Evolutionary conservation across 768 basidiomycete genomes (phyloP), one percentile per base, ranked within the genome.

Genomic region (Serendipita sp.): DNA sequence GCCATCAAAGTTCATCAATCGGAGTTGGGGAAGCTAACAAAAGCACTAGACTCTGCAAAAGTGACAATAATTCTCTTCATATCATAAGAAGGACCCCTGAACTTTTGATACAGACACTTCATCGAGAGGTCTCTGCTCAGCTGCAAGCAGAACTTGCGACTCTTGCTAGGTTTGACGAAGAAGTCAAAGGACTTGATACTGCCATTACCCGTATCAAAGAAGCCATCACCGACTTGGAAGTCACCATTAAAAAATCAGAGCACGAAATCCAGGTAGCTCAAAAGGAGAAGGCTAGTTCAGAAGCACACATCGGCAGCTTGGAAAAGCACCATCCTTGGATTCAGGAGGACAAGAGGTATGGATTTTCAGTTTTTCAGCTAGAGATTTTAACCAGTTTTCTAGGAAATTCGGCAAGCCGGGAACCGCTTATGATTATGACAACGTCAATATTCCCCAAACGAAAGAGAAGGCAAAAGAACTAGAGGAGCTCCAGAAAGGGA

Each of bases 321-420:
- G 92, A 96, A 76, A 83, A 86, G 70, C 81, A 86, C 71, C 81
- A 87, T 69, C 80, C 86, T 0, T 98, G 96, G 96, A 98, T 99
- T 67, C 72, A 72, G 3, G 85, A 93, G 67, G 94, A 99, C 72
- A 81, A 85, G 68, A 80, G 86, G 94, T 96, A 70, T 71, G 91
- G 80, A 2, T 32, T 47, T n/a, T 7, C 30, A 7, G 41, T 45
- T 35, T 3, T 34, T 63, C 10, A 7, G 38, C 63, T 24, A 18
- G 1, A 63, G 30, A 16, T 10, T 30, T 2, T 64, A 15, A 51
- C 13, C 4, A 28, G 3, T 18, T 28, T 45, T 28, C 32, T 71
- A 95, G 92, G 60, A 81, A 83, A 68, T 99, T 99, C 69, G 92
- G 93, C 35, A 85, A 90, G 72, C 71, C 79, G 11, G 87, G 87